Evolutionary conservation across 2,329 filamentous ascomycete genomes (phyloP), one percentile per base, ranked within the genome.

Genomic region (Rugonectria rugulosa): DNA sequence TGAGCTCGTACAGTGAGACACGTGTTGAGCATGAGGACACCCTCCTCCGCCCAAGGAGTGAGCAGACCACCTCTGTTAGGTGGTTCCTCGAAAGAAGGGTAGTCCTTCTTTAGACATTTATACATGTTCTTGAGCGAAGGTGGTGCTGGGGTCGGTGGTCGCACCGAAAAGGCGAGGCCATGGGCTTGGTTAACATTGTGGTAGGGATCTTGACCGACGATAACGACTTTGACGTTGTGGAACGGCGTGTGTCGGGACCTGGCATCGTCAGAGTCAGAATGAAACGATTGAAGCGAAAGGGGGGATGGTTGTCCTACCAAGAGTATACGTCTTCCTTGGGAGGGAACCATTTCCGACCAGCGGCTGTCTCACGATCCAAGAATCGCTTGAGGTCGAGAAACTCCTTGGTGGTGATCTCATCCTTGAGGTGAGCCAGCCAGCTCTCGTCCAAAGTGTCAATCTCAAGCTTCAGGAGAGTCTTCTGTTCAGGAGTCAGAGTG

Each of bases 201-300:
- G 75, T 99, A 99, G 3, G 95, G 95, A 72, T 99, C 95, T 78
- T 99, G 95, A 62, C 95, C 95, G 50, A 98, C 76, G 69, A 99
- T 92, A 57, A 99, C 93, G 53, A 90, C 90, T 74, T 96, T 97
- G 73, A 98, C 93, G 12, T 82, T 88, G 77, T 88, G 79, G 66
- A 99, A 88, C 7, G 95, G 93, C 1, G 94, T 97, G 73, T 96
- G 90, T 21, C 92, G 90, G 57, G 94, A 97, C 94, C 94, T 97
- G 27, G n/a, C 34, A 51, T 19, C 8, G 23, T 47, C 29, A 21
- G 11, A 10, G 41, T 70, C 57, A 69, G 60, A 56, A 46, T 21
- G 2, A 26, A 12, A n/a, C 12, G 6, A n/a, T n/a, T n/a, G n/a
- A n/a, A n/a, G n/a, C n/a, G n/a, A 6, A 10, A 21, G 19, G 34